phyloP scores from a whole-genome alignment of 768 basidiomycete genomes.

The Boletellus sp. region DNA sequence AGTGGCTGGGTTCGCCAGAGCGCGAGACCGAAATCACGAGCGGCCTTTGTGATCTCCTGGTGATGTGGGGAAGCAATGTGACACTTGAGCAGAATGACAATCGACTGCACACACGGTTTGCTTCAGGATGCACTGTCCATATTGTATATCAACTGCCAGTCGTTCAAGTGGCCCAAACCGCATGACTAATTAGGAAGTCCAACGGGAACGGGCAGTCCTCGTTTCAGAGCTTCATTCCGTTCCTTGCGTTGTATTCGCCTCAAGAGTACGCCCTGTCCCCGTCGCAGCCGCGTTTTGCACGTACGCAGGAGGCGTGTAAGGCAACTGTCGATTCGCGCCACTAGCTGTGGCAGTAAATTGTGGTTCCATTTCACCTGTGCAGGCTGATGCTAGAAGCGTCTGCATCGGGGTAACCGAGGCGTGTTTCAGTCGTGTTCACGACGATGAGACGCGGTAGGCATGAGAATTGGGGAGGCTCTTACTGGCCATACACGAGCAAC shows the following conservation, averaged over 20 bases:
- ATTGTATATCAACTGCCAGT: neutral
- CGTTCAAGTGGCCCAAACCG: neutral
- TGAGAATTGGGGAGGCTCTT: neutral
- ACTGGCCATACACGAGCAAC: neutral
- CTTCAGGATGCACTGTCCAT: too few relatives aligned
- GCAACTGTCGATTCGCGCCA: slow-evolving; percentile 5
- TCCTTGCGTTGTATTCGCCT: neutral
- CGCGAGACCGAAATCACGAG: slow-evolving; percentile 11
- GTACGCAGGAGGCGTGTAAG: slow-evolving; percentile 14
- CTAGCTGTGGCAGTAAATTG: neutral
- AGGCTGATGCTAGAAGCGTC: neutral
- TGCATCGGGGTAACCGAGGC: slow-evolving; percentile 3
- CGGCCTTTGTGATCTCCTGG: neutral
- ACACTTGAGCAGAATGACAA: too few relatives aligned
- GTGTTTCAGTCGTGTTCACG: slow-evolving; percentile 3
- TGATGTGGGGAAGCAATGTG: neutral
- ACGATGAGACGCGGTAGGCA: neutral
- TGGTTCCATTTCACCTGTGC: slow-evolving; percentile 1
- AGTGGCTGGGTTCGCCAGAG: slow-evolving; percentile 11
- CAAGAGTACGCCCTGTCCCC: slow-evolving; percentile 5
- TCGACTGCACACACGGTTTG: too few relatives aligned
- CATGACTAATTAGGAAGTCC: neutral
- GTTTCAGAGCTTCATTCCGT: slow-evolving; percentile 1
- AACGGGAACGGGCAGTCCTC: neutral
- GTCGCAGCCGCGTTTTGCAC: slow-evolving; percentile 5